Base-by-base conservation (phyloP, 2,329 filamentous ascomycete species). In the Penicillium crustosum region DNA sequence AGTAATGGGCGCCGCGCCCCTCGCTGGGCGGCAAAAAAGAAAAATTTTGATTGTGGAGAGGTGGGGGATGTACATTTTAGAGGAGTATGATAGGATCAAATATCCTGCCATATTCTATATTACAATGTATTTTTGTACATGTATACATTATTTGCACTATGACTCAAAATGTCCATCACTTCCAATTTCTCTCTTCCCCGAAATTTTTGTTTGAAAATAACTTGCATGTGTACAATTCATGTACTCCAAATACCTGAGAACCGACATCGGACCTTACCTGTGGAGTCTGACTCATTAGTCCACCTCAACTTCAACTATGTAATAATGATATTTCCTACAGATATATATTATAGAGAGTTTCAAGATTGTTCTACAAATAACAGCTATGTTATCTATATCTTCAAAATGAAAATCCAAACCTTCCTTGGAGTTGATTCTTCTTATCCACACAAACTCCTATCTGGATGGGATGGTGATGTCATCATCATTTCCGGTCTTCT, bases 11-110 rank as follows among this genome's bases (percentile, higher is more conserved):
- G 23, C 38, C 57, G 52, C 35, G 42, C 63, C 55, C 50, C 51
- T 59, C 58, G 27, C 25, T n/a, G 15, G 60, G 67, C 66, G 68
- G 68, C 68, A 67, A 70, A 65, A 66, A 58, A 67, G 67, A 70
- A 65, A 62, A 56, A 55, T 65, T 65, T 64, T 58, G 44, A 56
- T 47, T 59, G 58, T 53, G 63, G 57, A 57, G 58, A 61, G 60
- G 62, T 61, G 51, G 59, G 31, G 48, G 48, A 43, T 19, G 25
- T 44, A 33, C 19, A 50, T 38, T n/a, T 23, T 49, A 12, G 38
- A 41, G 48, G 25, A 29, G 43, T 42, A 35, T 52, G 49, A 52
- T 52, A 52, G 39, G 39, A 45, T 52, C 19, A 44, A 27, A 44
- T n/a, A 9, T 6, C 48, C 25, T 27, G n/a, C 12, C 12, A 38